Percentiles rank a stretch among this genome's conserved stretches.
These are phyloP conservation scores for Epichloe scottii DNA, from an alignment of 2,329 filamentous ascomycete species.

Conservation along the genomic window DNA sequence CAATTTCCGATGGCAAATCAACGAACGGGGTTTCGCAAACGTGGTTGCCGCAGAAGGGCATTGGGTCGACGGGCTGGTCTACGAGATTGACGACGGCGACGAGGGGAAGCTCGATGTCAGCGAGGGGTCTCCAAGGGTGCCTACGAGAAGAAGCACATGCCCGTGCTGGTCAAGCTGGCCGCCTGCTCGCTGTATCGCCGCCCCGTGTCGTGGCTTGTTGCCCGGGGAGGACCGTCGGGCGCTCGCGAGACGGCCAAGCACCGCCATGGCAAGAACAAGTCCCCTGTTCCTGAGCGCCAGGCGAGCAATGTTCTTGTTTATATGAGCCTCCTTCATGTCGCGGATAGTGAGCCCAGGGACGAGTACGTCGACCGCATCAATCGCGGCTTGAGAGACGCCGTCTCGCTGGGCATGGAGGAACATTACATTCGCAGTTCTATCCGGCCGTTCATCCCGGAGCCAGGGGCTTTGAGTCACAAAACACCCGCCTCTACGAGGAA, in stretches of 20 bases:
- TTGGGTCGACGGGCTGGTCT: conserved; percentile 30
- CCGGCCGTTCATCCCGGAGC: conserved; percentile 22
- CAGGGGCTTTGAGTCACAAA: not conserved
- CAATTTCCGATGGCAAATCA: conserved; percentile 33
- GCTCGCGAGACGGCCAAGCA: conserved; percentile 13
- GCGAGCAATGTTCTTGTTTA: conserved; percentile 26
- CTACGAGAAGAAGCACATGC: conserved; percentile 24
- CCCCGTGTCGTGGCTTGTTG: conserved; percentile 25
- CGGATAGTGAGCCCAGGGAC: conserved; percentile 23
- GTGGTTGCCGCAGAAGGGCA: conserved; percentile 21
- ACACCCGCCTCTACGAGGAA: not conserved
- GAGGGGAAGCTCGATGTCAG: conserved; percentile 27
- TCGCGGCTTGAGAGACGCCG: conserved; percentile 23
- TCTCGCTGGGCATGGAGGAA: conserved; percentile 20
- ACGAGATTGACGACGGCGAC: conserved; percentile 23
- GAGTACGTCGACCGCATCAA: conserved; percentile 30
- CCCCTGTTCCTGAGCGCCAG: not conserved
- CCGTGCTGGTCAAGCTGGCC: conserved; percentile 21
- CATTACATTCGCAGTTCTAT: conserved; percentile 26
- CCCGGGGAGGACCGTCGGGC: conserved; percentile 20
- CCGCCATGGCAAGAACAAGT: not conserved
- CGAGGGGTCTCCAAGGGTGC: conserved; percentile 27
- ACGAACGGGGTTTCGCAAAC: conserved; percentile 34
- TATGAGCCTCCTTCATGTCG: conserved; percentile 20
- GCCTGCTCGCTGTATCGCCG: conserved; percentile 22